A percentile compares a stretch with the other conserved stretches of the same genome.
phyloP scores from a whole-genome alignment of 257 asterid genomes.

The Datura wrightii region DNA sequence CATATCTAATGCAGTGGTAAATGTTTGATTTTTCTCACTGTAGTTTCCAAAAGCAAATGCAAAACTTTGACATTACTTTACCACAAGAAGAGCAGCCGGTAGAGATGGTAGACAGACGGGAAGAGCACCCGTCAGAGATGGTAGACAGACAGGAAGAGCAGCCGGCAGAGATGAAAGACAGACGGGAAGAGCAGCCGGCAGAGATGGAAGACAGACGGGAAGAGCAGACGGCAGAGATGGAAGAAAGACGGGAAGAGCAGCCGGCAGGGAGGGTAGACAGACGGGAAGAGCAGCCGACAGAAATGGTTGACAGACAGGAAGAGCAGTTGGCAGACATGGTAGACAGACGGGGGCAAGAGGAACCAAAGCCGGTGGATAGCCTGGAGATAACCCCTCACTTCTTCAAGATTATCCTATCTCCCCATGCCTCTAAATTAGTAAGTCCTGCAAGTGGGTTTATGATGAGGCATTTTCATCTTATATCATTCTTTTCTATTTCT shows the following conservation, averaged over 20 bases:
- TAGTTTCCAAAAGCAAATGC: neutral
- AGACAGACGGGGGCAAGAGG: neutral
- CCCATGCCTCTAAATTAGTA: constrained; percentile 25
- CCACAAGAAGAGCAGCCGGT: neutral
- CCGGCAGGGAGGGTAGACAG: neutral
- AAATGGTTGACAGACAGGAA: neutral
- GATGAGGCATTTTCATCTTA: constrained; percentile 5
- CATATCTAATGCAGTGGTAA: constrained; percentile 7
- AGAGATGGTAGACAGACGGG: neutral
- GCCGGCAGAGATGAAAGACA: neutral
- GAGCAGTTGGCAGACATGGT: neutral
- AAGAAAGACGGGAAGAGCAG: neutral
- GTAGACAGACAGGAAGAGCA: neutral
- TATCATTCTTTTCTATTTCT: neutral
- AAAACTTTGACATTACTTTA: neutral
- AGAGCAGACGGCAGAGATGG: neutral
- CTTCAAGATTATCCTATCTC: constrained; percentile 26
- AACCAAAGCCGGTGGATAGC: neutral
- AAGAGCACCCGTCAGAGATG: neutral
- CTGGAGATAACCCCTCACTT: neutral
- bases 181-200: neutral
- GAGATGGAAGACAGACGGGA: neutral
- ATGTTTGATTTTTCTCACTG: constrained; percentile 20
- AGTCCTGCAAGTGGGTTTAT: constrained; percentile 18
- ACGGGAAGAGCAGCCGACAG: neutral